Conservation (phyloP, 106 monocot species). For the Platanthera zijinensis region DNA sequence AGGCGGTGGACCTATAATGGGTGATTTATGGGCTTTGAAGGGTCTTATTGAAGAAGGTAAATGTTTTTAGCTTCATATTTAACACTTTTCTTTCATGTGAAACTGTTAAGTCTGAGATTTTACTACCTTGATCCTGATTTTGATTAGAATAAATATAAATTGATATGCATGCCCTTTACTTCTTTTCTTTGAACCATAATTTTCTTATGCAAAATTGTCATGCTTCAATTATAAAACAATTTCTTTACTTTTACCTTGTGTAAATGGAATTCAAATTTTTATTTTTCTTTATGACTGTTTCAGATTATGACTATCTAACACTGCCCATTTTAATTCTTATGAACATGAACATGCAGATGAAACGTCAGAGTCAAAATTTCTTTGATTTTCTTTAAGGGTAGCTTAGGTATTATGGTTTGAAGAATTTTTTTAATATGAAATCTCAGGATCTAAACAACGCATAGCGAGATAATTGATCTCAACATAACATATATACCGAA, state of each 20-base stretch:
- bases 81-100: neutral
- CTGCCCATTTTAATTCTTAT: neutral
- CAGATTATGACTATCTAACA: neutral
- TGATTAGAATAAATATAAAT: neutral
- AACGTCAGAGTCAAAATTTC: neutral
- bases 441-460: neutral
- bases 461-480: neutral
- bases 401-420: neutral
- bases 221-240: no score
- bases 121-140: neutral
- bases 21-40: conserved; percentile 98
- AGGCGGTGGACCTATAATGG: conserved; percentile 94
- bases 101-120: neutral
- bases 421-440: neutral
- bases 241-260: no score
- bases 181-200: no score
- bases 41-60: conserved; percentile 96
- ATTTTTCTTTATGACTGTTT: no score
- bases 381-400: neutral
- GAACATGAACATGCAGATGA: neutral
- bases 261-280: no score
- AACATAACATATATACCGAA: neutral
- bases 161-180: neutral
- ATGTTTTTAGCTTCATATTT: neutral
- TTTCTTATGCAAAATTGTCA: no score